These are phyloP conservation scores for Seminavis robusta DNA, from an alignment of 108 stramenopile species.

Conservation along the genomic window DNA sequence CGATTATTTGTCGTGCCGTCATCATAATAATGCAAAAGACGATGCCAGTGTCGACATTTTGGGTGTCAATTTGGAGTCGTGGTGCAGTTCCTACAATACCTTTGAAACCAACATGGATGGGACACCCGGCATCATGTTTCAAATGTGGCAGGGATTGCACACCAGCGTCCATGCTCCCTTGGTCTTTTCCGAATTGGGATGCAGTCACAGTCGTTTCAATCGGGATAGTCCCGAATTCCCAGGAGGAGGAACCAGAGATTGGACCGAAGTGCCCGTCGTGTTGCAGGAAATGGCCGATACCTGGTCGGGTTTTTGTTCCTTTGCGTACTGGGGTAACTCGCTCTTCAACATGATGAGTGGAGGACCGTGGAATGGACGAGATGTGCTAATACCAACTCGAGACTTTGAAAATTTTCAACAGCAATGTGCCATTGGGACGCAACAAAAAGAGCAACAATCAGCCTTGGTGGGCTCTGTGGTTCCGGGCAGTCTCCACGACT, in stretches of 20 bases:
- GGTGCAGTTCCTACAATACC: slow-evolving; percentile 54
- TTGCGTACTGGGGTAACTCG: slow-evolving; percentile 52
- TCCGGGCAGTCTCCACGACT: too few species aligned
- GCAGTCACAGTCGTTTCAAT: slow-evolving; percentile 49
- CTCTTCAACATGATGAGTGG: slow-evolving; percentile 50
- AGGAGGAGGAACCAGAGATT: slow-evolving; percentile 38
- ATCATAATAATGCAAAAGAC: not conserved
- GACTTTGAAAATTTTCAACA: slow-evolving; percentile 46
- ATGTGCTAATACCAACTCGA: slow-evolving; percentile 17
- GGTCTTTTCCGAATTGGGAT: slow-evolving; percentile 67
- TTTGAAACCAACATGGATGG: slow-evolving; percentile 48
- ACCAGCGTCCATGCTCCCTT: slow-evolving; percentile 29
- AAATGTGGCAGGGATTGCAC: slow-evolving; percentile 21
- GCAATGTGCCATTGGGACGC: not conserved
- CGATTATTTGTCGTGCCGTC: slow-evolving; percentile 42
- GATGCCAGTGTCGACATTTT: slow-evolving; percentile 26
- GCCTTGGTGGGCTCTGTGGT: too few species aligned
- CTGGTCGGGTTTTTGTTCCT: slow-evolving; percentile 58
- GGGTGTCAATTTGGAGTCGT: slow-evolving; percentile 63
- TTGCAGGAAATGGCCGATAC: slow-evolving; percentile 39
- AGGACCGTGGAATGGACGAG: slow-evolving; percentile 41
- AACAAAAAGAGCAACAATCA: too few species aligned
- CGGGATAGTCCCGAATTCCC: too few species aligned
- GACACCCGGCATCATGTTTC: slow-evolving; percentile 1
- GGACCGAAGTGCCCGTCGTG: slow-evolving; percentile 43